Evolutionary conservation across 352 stramenopile species (phyloP).

Genomic region (Globisporangium echinulatum): DNA sequence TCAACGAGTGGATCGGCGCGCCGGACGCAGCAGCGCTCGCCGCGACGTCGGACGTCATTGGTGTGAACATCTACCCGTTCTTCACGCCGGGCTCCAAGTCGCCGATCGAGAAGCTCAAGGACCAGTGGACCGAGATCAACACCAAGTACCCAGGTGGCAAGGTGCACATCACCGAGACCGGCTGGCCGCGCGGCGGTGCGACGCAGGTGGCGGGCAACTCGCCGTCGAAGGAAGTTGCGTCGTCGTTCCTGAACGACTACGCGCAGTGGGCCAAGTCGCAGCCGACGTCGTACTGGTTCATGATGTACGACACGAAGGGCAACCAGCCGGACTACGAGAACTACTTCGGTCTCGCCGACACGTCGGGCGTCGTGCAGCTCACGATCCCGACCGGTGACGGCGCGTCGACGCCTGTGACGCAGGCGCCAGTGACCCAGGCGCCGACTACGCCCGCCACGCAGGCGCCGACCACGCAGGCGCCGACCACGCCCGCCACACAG

Average conservation of each 20-base stretch:
- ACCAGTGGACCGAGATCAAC: slow-evolving; percentile 26
- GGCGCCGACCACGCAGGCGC: not conserved
- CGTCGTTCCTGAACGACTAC: slow-evolving; percentile 27
- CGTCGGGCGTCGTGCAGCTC: slow-evolving; percentile 17
- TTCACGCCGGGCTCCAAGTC: slow-evolving; percentile 23
- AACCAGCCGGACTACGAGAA: slow-evolving; percentile 27
- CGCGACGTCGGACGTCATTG: slow-evolving; percentile 26
- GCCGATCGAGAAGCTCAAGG: slow-evolving; percentile 32
- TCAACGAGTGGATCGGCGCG: slow-evolving; percentile 29
- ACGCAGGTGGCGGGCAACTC: slow-evolving; percentile 15
- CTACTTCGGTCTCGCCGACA: slow-evolving; percentile 34
- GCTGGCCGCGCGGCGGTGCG: slow-evolving; percentile 26
- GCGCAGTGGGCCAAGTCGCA: slow-evolving; percentile 18
- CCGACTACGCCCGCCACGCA: not conserved
- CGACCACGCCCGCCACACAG: not conserved
- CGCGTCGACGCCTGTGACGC: not conserved
- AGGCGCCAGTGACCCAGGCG: not conserved
- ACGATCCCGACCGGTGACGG: slow-evolving; percentile 18
- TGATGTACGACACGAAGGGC: slow-evolving; percentile 40
- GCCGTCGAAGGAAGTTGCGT: slow-evolving; percentile 20
- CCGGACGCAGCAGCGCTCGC: slow-evolving; percentile 21
- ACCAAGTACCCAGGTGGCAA: slow-evolving; percentile 27
- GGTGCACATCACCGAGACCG: slow-evolving; percentile 31
- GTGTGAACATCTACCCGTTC: slow-evolving; percentile 46
- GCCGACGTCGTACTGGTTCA: slow-evolving; percentile 31